Conservation (phyloP, 169 alveolate genomes). For the Plasmodium ovale region DNA sequence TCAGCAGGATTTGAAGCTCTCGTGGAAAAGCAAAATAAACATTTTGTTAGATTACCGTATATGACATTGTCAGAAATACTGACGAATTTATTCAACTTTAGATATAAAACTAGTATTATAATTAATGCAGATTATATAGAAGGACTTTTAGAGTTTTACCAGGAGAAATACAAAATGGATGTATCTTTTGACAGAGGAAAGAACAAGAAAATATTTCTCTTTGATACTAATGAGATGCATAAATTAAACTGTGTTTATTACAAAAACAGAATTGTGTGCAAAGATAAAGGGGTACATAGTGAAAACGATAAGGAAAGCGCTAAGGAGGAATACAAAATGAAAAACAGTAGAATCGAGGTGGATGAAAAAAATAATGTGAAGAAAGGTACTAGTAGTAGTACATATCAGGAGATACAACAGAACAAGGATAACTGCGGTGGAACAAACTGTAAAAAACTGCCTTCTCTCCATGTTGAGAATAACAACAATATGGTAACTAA, state of each 20-base stretch:
- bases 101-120: slow-evolving; percentile 46
- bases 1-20: slow-evolving; percentile 74
- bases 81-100: slow-evolving; percentile 52
- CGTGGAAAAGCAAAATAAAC: slow-evolving; percentile 44
- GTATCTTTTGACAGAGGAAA: slow-evolving; percentile 45
- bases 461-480: too few relatives aligned
- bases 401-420: background rate
- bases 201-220: slow-evolving; percentile 45
- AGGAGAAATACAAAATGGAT: slow-evolving; percentile 46
- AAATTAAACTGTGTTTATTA: slow-evolving; percentile 37
- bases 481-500: too few relatives aligned
- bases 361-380: background rate
- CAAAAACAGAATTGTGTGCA: background rate
- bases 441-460: slow-evolving; percentile 25
- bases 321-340: slow-evolving; percentile 5
- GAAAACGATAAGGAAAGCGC: slow-evolving; percentile 13
- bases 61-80: slow-evolving; percentile 55
- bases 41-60: slow-evolving; percentile 35
- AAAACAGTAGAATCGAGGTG: background rate
- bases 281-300: background rate
- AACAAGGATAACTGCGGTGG: background rate
- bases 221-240: slow-evolving; percentile 50
- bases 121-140: slow-evolving; percentile 56
- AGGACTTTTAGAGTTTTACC: slow-evolving; percentile 29
- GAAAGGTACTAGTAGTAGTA: background rate